Evolutionary conservation across 805 yeast species (phyloP).

Genomic region (Lipomyces kockii): DNA sequence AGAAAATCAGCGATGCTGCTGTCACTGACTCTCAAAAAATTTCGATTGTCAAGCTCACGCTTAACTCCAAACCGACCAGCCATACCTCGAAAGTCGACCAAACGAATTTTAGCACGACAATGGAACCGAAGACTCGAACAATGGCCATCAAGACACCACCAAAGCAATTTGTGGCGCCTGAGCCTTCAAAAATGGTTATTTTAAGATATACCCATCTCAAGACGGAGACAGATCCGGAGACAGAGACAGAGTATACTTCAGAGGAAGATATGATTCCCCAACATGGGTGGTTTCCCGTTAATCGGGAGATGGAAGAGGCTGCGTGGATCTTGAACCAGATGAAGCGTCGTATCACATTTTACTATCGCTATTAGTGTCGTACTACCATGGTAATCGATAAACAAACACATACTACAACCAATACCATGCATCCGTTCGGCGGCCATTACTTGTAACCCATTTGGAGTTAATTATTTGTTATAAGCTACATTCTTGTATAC

Average conservation of each 20-base stretch:
- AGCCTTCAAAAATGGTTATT: background rate
- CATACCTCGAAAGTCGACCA: background rate
- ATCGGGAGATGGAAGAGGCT: background rate
- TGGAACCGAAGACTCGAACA: background rate
- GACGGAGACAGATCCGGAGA: background rate
- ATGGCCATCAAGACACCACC: background rate
- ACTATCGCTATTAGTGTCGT: background rate
- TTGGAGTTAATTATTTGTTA: background rate
- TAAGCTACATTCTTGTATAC: background rate
- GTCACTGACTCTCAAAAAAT: background rate
- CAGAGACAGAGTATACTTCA: background rate
- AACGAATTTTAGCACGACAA: background rate
- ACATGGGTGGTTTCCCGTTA: background rate
- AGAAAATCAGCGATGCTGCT: background rate
- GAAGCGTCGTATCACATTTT: background rate
- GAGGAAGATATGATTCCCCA: background rate
- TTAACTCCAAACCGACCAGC: background rate
- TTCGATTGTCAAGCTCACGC: background rate
- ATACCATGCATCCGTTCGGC: too few species aligned
- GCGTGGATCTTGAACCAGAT: constrained; percentile 3
- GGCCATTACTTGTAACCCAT: too few species aligned
- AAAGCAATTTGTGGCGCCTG: background rate
- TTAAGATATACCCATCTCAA: background rate
- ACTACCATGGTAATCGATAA: background rate
- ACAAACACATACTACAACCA: too few species aligned